Conservation (phyloP, 768 basidiomycete genomes). For the Rhodosporidiobolus sp. region DNA sequence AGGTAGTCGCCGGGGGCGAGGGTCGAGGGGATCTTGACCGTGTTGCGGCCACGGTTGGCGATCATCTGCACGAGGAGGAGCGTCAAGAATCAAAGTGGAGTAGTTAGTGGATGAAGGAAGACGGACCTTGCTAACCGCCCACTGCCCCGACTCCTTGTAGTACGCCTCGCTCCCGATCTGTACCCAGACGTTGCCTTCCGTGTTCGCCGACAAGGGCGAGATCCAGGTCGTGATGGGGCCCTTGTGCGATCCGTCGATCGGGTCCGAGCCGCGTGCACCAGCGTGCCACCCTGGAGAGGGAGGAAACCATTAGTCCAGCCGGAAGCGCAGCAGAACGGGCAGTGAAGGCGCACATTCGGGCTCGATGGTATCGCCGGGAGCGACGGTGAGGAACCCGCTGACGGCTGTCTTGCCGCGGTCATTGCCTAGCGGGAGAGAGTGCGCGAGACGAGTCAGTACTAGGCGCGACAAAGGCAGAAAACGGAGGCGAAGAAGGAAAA, state of each 20-base stretch:
- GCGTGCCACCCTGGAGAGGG: background rate
- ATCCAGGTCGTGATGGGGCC: constrained; percentile 16
- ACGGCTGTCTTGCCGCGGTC: background rate
- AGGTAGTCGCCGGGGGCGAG: constrained; percentile 18
- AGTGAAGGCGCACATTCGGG: background rate
- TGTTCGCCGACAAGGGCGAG: background rate
- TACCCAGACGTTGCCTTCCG: constrained; percentile 3
- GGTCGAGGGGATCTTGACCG: background rate
- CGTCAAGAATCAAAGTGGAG: no score
- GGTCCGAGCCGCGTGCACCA: constrained; percentile 5
- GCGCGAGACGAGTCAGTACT: no score
- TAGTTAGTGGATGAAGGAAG: background rate
- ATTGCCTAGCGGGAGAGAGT: no score
- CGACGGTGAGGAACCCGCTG: background rate
- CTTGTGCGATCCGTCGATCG: constrained; percentile 8
- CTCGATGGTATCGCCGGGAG: constrained; percentile 14
- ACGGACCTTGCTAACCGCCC: background rate
- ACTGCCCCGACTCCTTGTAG: background rate
- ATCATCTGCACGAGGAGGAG: background rate
- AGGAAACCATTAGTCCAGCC: no score
- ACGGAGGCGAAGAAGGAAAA: background rate
- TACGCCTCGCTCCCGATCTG: constrained; percentile 15
- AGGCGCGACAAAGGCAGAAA: no score
- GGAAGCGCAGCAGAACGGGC: background rate
- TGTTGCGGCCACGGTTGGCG: constrained; percentile 5